Base-by-base conservation (phyloP, 306 rosid genomes). In the Hippophae gyantsensis region DNA sequence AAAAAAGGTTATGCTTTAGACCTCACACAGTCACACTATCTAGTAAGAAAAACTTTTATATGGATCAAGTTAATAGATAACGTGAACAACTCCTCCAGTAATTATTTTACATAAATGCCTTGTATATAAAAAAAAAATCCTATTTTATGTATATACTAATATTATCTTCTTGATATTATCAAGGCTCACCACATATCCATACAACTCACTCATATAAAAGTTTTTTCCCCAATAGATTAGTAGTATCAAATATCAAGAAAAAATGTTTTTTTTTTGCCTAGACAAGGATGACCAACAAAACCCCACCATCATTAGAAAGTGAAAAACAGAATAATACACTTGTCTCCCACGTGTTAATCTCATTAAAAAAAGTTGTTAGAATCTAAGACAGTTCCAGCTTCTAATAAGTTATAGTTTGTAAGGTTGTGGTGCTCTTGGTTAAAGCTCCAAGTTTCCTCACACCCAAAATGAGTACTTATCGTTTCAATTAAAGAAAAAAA, bases 291-390 rank as follows among this genome's bases (percentile, higher is more conserved):
- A 56, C 69, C 55, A 54, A 47, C 42, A 41, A 63, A 59, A 60
- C 74, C 67, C 78, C 70, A 75, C 75, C 69, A 65, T 70, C 72
- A 74, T 59, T 50, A 13, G 52, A 61, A 44, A 40, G 60, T 52
- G 79, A 65, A 69, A 66, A 70, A 63, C 69, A 70, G 57, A 66
- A 70, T 61, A 70, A 70, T 70, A 60, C 52, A 64, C 48, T 55
- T 49, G 68, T 45, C 64, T 43, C 71, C 71, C 27, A 43, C 54
- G 59, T 61, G n/a, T 45, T 23, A 50, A 59, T 61, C 62, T 18
- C 13, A 9, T 51, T 47, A 51, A 55, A 52, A 48, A 61, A 48
- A 40, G 52, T 55, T 57, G 63, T 59, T 42, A 11, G 5, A 45
- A 54, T 45, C 18, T 43, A 38, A n/a, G 44, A 57, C 56, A 42